Percentiles rank a stretch among this genome's conserved stretches.
Conservation (phyloP, 2,329 filamentous ascomycete genomes). For the Eutypella sp. region DNA sequence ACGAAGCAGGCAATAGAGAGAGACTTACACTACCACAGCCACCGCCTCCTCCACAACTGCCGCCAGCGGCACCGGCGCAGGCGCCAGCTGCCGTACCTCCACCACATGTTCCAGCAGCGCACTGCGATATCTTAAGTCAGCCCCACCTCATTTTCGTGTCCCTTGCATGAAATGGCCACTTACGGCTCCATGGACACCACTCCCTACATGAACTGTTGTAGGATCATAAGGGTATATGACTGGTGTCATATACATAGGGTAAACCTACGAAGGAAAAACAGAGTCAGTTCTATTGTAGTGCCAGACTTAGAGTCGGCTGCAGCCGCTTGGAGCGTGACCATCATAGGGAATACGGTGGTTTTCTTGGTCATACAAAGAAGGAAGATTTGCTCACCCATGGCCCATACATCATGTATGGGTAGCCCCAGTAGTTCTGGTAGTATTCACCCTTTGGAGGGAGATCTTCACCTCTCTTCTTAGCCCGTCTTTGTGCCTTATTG, state of each 20-base stretch:
- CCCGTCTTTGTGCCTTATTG: constrained; percentile 44
- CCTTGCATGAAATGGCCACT: not conserved
- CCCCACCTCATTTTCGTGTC: not conserved
- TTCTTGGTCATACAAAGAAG: not conserved
- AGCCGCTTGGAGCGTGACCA: too few species aligned
- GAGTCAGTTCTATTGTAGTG: not conserved
- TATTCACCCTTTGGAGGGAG: constrained; percentile 45
- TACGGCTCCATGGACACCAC: constrained; percentile 30
- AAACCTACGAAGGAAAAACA: not conserved
- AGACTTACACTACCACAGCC: constrained; percentile 29
- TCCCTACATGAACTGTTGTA: constrained; percentile 26
- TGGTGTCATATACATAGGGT: constrained; percentile 33
- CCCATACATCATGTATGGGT: constrained; percentile 42
- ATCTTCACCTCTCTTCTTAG: constrained; percentile 43
- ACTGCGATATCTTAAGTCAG: constrained; percentile 17
- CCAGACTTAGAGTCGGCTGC: not conserved
- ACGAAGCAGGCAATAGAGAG: not conserved
- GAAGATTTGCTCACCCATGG: not conserved
- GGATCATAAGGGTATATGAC: constrained; percentile 44
- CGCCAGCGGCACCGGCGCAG: constrained; percentile 30
- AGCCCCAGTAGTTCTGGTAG: constrained; percentile 48
- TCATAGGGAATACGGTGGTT: not conserved
- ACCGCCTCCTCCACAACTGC: constrained; percentile 16
- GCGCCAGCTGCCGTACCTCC: constrained; percentile 32
- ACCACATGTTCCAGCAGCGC: constrained; percentile 45